phyloP scores from a whole-genome alignment of 768 basidiomycete genomes.

The Rhizopogon vinicolor region DNA sequence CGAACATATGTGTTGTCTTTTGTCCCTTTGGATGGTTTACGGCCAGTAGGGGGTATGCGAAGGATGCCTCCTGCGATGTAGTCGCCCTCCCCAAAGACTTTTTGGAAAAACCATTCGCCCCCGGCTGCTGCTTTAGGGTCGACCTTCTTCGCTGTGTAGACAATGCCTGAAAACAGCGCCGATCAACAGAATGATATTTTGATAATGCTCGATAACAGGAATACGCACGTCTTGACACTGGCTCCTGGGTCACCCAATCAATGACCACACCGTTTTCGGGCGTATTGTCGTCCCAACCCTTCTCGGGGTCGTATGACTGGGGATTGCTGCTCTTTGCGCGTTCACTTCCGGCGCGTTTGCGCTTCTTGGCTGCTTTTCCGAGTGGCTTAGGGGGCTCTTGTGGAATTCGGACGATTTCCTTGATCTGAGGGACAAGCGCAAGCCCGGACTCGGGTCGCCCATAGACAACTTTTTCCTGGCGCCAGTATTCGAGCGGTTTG shows the following conservation, averaged over 20 bases:
- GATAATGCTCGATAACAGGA: not conserved
- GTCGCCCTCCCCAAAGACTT: constrained; percentile 86
- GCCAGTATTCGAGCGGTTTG: constrained; percentile 86
- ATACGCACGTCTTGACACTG: constrained; percentile 67
- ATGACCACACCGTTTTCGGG: constrained; percentile 59
- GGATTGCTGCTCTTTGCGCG: constrained; percentile 33
- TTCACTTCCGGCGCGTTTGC: constrained; percentile 22
- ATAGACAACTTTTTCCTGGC: constrained; percentile 86
- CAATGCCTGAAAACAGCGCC: constrained; percentile 54
- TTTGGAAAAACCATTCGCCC: constrained; percentile 80
- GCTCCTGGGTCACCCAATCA: constrained; percentile 56
- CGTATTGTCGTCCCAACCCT: constrained; percentile 87
- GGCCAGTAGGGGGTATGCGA: constrained; percentile 69
- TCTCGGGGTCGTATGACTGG: constrained; percentile 46
- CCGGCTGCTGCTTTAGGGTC: constrained; percentile 55
- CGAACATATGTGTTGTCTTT: constrained; percentile 93
- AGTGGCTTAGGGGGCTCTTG: constrained; percentile 48
- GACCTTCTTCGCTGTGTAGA: constrained; percentile 70
- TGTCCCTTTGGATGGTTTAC: constrained; percentile 83
- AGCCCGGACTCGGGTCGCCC: constrained; percentile 51
- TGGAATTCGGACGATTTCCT: constrained; percentile 56
- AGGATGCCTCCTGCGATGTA: constrained; percentile 91
- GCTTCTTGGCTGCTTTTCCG: constrained; percentile 31
- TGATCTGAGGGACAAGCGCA: constrained; percentile 59
- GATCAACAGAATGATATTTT: constrained; percentile 1